Evolutionary conservation across 305 asterid genomes (phyloP).

Genomic region (Striga hermonthica): DNA sequence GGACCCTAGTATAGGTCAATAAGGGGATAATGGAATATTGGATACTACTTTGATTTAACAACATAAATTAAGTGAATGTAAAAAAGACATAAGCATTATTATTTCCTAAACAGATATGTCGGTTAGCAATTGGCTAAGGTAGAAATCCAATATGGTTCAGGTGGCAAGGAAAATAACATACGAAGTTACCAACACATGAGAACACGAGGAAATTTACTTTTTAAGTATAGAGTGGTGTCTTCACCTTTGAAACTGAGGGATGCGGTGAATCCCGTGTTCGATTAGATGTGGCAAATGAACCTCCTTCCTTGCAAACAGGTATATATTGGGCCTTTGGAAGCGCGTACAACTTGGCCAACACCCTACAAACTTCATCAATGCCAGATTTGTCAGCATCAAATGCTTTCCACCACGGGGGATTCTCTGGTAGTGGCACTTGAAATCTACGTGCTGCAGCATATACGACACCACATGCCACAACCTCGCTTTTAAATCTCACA

Average conservation of each 20-base stretch:
- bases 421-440: constrained; percentile 85
- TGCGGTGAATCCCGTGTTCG: constrained; percentile 49
- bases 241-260: constrained; percentile 59
- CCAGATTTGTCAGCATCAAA: constrained; percentile 91
- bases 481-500: constrained; percentile 92
- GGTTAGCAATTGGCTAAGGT: not conserved
- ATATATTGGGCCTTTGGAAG: constrained; percentile 80
- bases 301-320: constrained; percentile 79
- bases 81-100: no score
- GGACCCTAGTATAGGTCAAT: not conserved
- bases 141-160: not conserved
- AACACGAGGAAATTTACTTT: not conserved
- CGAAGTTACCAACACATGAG: not conserved
- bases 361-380: constrained; percentile 84
- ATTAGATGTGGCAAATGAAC: constrained; percentile 69
- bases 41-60: no score
- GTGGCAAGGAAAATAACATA: constrained; percentile 9
- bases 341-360: constrained; percentile 73
- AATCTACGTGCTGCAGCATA: constrained; percentile 92
- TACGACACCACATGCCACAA: constrained; percentile 94
- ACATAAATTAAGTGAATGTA: no score
- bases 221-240: constrained; percentile 1
- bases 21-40: no score
- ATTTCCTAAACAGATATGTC: not conserved
- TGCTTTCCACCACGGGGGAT: constrained; percentile 98